Conservation (phyloP, 2,329 filamentous ascomycete species). For the Fusarium pilosicola region DNA sequence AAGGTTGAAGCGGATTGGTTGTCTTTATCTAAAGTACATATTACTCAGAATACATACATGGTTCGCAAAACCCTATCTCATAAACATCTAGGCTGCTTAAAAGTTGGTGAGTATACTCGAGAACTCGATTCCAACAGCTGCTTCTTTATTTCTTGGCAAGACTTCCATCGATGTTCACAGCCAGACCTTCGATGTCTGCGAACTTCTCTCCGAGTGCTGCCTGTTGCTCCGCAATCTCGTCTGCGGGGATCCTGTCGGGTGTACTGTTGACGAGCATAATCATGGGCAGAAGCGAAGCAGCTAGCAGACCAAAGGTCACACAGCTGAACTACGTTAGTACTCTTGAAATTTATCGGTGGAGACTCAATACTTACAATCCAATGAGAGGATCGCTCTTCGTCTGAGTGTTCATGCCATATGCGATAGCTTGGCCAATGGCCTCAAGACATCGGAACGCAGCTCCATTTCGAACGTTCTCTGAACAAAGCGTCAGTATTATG, state of each 20-base stretch:
- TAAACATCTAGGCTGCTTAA: no score
- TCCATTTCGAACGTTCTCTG: slow-evolving; percentile 10
- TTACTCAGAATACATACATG: neutral
- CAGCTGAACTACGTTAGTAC: neutral
- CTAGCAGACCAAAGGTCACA: neutral
- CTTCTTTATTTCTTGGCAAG: neutral
- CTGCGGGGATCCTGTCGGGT: slow-evolving; percentile 11
- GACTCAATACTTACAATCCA: neutral
- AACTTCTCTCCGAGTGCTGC: slow-evolving; percentile 1
- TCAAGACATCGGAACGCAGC: slow-evolving; percentile 14
- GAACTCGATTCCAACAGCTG: rapidly evolving
- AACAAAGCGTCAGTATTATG: rapidly evolving
- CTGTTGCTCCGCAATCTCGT: slow-evolving; percentile 8
- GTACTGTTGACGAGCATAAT: slow-evolving; percentile 20
- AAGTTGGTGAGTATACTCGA: no score
- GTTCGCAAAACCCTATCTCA: no score
- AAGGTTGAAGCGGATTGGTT: no score
- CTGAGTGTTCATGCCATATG: slow-evolving; percentile 16
- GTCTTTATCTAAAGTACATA: neutral
- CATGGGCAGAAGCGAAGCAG: slow-evolving; percentile 10
- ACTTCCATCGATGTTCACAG: neutral
- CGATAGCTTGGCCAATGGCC: slow-evolving; percentile 4
- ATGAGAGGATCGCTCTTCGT: slow-evolving; percentile 11
- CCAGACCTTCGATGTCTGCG: neutral
- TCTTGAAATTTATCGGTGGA: rapidly evolving